These are phyloP conservation scores for Ascochyta pisi DNA, from an alignment of 2,329 filamentous ascomycete genomes.

Conservation along the genomic window DNA sequence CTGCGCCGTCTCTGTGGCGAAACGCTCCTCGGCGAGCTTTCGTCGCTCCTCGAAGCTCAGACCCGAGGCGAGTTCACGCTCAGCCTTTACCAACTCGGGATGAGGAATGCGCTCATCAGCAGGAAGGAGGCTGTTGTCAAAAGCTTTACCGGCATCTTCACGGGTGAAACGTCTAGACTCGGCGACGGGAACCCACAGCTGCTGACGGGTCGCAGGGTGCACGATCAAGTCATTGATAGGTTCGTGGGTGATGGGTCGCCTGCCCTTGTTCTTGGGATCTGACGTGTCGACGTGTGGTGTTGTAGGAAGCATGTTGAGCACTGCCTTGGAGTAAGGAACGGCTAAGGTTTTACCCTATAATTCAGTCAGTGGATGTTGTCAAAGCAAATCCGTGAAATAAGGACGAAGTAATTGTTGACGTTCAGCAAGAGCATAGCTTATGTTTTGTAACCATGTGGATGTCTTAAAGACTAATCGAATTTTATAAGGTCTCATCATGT, in stretches of 20 bases:
- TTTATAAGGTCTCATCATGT: slow-evolving; percentile 73
- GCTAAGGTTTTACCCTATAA: slow-evolving; percentile 77
- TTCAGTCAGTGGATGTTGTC: slow-evolving; percentile 24
- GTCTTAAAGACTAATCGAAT: slow-evolving; percentile 99
- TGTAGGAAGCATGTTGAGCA: slow-evolving; percentile 78
- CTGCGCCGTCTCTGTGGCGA: slow-evolving; percentile 42
- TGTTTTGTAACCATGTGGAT: slow-evolving; percentile 82
- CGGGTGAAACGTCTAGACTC: slow-evolving; percentile 71
- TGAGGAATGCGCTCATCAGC: slow-evolving; percentile 70
- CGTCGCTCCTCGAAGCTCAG: slow-evolving; percentile 44
- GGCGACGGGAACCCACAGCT: slow-evolving; percentile 68
- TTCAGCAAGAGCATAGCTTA: slow-evolving; percentile 78
- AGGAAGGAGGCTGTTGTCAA: slow-evolving; percentile 64
- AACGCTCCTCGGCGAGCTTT: slow-evolving; percentile 40
- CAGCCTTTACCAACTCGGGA: slow-evolving; percentile 61
- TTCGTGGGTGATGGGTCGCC: slow-evolving; percentile 59
- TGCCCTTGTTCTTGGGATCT: slow-evolving; percentile 35
- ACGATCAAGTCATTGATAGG: slow-evolving; percentile 69
- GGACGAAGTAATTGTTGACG: slow-evolving; percentile 16
- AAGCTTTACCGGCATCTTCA: slow-evolving; percentile 68
- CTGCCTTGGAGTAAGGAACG: slow-evolving; percentile 75
- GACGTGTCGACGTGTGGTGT: slow-evolving; percentile 57
- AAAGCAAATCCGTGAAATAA: neutral
- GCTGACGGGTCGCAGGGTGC: slow-evolving; percentile 60
- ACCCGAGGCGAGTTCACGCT: slow-evolving; percentile 47